Base-by-base conservation (phyloP, 148 eudicot genomes). In the Rhododendron mucronatum region DNA sequence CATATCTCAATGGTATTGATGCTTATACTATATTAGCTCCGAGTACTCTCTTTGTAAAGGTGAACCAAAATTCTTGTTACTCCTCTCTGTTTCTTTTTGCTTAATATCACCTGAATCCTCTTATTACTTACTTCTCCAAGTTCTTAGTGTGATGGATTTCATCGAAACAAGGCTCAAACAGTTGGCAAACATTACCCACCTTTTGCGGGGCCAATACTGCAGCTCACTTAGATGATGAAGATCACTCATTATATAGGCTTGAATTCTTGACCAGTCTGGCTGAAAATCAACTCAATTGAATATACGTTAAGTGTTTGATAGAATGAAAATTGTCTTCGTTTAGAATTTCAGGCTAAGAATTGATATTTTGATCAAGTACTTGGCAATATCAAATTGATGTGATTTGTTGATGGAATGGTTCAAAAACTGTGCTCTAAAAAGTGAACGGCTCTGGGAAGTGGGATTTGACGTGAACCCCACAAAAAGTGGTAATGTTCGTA, bases 1-100 rank as follows among this genome's bases (percentile, higher is more conserved):
- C 98, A 63, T 95, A 94, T 89, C 96, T 94, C 48, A 95, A 95
- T 83, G 98, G 98, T n/a, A 89, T 95, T 3, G 96, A 95, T 92
- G 95, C 96, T 82, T 90, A 93, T 89, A 87, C 98, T 48, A 93
- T 93, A 82, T 86, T 95, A 88, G 98, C 98, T 83, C 98, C 96
- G 47, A 93, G 93, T 88, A 95, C 98, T 83, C 95, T 95, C 65
- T 90, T 92, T 85, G 96, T 95, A 7, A 95, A 93, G 96, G 98
- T 95, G 55, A 48, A 89, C 79, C 8, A 51, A 28, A 65, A 45
- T 76, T 79, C 63, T 33, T 48, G 20, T 4, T 55, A 18, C 50
- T 81, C n/a, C 41, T 44, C 76, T 50, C 50, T 76, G 20, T 63
- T 15, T 76, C n/a, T 33, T 48, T 71, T 20, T 71, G 39, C 41